phyloP scores from a whole-genome alignment of 139 green algal species.

The Chlorella ohadii region DNA sequence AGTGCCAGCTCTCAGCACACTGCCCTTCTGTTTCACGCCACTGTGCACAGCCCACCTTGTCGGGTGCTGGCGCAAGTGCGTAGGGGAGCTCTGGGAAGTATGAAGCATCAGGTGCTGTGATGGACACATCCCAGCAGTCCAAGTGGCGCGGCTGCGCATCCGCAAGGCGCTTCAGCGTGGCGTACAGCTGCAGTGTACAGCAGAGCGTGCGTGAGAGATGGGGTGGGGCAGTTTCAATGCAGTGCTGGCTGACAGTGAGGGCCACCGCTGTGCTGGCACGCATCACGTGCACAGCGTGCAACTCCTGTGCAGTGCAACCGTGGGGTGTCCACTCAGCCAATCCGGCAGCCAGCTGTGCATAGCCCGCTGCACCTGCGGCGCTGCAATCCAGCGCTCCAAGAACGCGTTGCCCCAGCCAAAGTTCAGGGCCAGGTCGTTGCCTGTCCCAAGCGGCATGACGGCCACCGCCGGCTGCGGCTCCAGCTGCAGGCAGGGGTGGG shows the following conservation, averaged over 20 bases:
- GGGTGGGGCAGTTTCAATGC: too few relatives aligned
- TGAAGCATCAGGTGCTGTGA: slow-evolving; percentile 26
- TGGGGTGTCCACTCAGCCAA: not conserved
- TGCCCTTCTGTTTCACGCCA: not conserved
- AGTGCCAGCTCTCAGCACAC: too few relatives aligned
- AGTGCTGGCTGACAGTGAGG: too few relatives aligned
- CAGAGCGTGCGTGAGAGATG: not conserved
- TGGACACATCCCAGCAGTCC: slow-evolving; percentile 53
- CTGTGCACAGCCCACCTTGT: not conserved
- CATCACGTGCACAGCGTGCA: not conserved
- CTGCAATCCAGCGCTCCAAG: slow-evolving; percentile 61
- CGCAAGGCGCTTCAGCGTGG: slow-evolving; percentile 68
- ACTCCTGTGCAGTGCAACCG: not conserved
- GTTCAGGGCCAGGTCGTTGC: slow-evolving; percentile 80
- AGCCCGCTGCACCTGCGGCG: not conserved
- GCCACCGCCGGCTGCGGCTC: slow-evolving; percentile 73
- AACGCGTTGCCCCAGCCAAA: slow-evolving; percentile 85
- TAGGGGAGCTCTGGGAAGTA: slow-evolving; percentile 61
- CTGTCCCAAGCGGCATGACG: slow-evolving; percentile 89
- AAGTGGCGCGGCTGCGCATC: slow-evolving; percentile 44
- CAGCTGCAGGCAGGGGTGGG: slow-evolving; percentile 32
- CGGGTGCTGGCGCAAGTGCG: slow-evolving; percentile 22
- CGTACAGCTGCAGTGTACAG: slow-evolving; percentile 59
- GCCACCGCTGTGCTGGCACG: too few relatives aligned
- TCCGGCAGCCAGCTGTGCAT: not conserved